Base-by-base conservation (phyloP, 768 basidiomycete genomes). In the Boletus insuetus region DNA sequence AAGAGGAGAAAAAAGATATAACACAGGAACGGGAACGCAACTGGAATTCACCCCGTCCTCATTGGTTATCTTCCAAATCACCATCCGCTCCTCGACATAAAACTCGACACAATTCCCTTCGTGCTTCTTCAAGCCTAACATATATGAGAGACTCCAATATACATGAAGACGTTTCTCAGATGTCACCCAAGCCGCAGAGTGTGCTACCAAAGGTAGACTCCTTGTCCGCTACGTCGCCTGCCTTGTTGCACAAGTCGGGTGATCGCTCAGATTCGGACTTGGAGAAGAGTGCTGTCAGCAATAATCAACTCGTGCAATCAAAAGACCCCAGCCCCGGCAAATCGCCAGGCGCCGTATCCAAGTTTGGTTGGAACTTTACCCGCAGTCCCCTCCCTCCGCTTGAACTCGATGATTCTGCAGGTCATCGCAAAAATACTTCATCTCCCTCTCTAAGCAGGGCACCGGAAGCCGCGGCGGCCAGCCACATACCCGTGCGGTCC, bases 41-140 rank as follows among this genome's bases (percentile, higher is more conserved):
- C 61, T 87, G 85, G 86, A 84, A 85, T 66, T 79, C 85, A 9
- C 83, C 82, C n/a, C 79, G 76, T 37, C 84, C 82, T 8, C 77
- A 74, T 48, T 86, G 85, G 85, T 65, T 70, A 19, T 58, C 61
- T 20, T 51, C 66, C 26, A 64, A 58, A 51, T 62, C 67, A 8
- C 58, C 69, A 13, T 45, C 64, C 13, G 1, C 53, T 35, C 51
- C 61, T 47, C 53, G 46, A 29, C 44, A 40, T 19, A 56, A 43
- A 38, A 16, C 7, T 45, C 53, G 53, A 29, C 56, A 35, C 34
- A 45, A 50, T 34, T 39, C 64, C 8, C 53, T 66, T 38, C 68
- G 60, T 46, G 41, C 59, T 44, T 49, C 58, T 12, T 50, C 64
- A 9, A 70, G 68, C 56, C 51, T 64, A 32, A 44, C 61, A 29